phyloP scores from a whole-genome alignment of 2,329 filamentous ascomycete species.

The Verruconis gallopava region DNA sequence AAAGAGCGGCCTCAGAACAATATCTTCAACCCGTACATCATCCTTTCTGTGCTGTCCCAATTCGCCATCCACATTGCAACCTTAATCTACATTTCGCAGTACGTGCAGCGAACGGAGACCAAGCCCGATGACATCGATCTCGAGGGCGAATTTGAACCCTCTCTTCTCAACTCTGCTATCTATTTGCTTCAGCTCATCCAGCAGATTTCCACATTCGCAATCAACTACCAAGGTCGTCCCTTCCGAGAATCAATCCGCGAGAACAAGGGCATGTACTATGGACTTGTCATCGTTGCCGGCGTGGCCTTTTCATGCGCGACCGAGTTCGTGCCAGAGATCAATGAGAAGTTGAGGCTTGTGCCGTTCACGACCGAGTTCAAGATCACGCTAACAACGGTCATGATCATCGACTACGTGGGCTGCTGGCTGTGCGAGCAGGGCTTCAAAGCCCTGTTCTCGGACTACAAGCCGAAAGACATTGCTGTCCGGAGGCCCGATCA shows the following conservation, averaged over 20 bases:
- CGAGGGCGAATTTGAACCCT: conserved; percentile 87
- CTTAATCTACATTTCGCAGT: conserved; percentile 83
- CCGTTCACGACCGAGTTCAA: conserved; percentile 87
- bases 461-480: conserved; percentile 89
- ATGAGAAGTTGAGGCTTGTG: conserved; percentile 83
- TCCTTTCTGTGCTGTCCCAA: conserved; percentile 91
- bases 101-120: conserved; percentile 77
- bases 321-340: conserved; percentile 90
- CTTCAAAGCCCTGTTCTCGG: conserved; percentile 75
- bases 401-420: conserved; percentile 75
- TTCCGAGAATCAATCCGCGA: conserved; percentile 94
- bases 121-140: conserved; percentile 64
- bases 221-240: conserved; percentile 97
- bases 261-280: conserved; percentile 97
- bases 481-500: conserved; percentile 78
- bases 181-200: conserved; percentile 97
- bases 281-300: conserved; percentile 75
- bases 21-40: conserved; percentile 98
- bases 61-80: conserved; percentile 93
- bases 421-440: conserved; percentile 82
- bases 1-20: conserved; percentile 97
- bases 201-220: conserved; percentile 96
- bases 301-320: conserved; percentile 92
- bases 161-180: conserved; percentile 88
- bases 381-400: conserved; percentile 65